phyloP scores from a whole-genome alignment of 1,284 basidiomycete genomes.

The Pyrrhoderma lamaoense region DNA sequence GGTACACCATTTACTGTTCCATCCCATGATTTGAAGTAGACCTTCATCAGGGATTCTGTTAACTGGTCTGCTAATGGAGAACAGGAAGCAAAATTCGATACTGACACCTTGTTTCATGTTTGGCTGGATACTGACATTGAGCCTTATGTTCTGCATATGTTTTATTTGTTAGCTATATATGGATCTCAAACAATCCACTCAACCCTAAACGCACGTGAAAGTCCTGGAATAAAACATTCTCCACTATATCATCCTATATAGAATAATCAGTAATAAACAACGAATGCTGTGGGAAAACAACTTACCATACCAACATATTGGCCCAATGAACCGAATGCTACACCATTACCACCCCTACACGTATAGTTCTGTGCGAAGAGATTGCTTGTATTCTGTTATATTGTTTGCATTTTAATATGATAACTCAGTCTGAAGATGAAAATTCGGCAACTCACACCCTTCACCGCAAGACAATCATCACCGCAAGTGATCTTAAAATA shows the following conservation, averaged over 20 bases:
- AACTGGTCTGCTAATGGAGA: too few species aligned
- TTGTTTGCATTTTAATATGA: too few species aligned
- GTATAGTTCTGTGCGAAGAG: constrained; percentile 24
- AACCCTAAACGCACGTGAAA: constrained; percentile 9
- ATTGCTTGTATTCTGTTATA: constrained; percentile 24
- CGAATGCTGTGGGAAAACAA: constrained; percentile 23
- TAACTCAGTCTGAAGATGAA: not conserved
- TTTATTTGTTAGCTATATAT: too few species aligned
- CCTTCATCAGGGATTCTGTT: constrained; percentile 49
- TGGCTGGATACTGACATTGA: constrained; percentile 42
- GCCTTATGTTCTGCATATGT: constrained; percentile 41
- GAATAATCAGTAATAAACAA: not conserved
- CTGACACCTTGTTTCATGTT: constrained; percentile 45
- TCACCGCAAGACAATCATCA: constrained; percentile 30
- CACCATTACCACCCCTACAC: constrained; percentile 28
- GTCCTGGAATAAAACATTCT: constrained; percentile 47
- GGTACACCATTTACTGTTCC: constrained; percentile 47
- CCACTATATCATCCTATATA: constrained; percentile 45
- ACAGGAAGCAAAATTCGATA: constrained; percentile 43
- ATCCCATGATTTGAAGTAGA: constrained; percentile 63
- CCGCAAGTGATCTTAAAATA: constrained; percentile 43
- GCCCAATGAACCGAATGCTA: constrained; percentile 28
- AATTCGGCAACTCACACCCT: constrained; percentile 19
- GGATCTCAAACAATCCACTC: too few species aligned
- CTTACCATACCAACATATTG: constrained; percentile 11